Conservation (phyloP, 202 grass and related monocot species). For the Dendrocalamus latiflorus region DNA sequence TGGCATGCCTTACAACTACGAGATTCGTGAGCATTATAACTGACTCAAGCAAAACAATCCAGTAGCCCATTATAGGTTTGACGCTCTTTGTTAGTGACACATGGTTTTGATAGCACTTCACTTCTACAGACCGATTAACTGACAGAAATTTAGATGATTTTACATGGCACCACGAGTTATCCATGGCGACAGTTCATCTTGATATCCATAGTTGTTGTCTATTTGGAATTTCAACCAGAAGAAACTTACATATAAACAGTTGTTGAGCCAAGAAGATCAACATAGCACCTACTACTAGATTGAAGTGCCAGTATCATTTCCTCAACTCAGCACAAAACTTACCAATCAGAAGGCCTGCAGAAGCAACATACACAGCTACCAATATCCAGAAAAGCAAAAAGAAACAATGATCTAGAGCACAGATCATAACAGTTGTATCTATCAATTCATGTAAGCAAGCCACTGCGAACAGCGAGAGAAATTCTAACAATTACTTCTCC, state of each 20-base stretch:
- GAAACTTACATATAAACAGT: neutral
- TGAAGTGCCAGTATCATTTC: neutral
- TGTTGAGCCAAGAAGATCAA: neutral
- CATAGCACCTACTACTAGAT: neutral
- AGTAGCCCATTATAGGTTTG: neutral
- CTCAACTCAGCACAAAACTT: neutral
- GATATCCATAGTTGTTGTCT: neutral
- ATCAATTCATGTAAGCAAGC: neutral
- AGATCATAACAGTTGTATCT: neutral
- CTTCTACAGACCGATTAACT: neutral
- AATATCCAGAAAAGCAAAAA: neutral
- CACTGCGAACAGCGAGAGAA: too few relatives aligned
- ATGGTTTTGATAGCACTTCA: neutral
- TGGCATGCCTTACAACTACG: neutral
- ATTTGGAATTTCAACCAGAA: neutral
- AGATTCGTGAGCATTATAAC: neutral
- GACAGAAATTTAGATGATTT: neutral
- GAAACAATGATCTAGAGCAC: neutral
- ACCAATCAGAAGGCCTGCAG: neutral
- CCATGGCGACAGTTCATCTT: neutral
- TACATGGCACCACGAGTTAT: neutral
- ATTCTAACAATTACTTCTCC: too few relatives aligned
- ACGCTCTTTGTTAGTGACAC: neutral
- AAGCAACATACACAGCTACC: neutral
- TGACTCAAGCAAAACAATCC: neutral